Conservation (phyloP, 2,329 filamentous ascomycete species). For the Neonectria sp. region DNA sequence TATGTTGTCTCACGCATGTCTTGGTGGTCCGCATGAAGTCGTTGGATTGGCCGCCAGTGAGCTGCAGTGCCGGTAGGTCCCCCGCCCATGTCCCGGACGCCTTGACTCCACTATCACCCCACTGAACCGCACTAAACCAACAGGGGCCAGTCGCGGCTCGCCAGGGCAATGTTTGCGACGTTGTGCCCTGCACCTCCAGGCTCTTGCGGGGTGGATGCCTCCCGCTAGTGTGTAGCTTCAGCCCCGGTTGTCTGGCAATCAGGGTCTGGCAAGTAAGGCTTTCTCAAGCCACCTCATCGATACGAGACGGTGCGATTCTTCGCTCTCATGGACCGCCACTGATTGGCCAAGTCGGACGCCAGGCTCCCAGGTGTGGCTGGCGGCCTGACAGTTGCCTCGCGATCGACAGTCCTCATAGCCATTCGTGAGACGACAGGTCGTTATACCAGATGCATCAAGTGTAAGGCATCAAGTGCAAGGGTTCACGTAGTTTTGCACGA, state of each 20-base stretch:
- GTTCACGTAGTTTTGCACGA: not conserved
- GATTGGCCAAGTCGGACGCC: not conserved
- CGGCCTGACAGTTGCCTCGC: not conserved
- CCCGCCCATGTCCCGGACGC: not conserved
- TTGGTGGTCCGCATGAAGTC: not conserved
- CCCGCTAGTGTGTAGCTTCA: not conserved
- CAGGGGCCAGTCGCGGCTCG: conserved; percentile 2
- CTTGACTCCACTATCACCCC: not conserved
- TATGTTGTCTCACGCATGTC: not conserved
- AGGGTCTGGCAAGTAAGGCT: not conserved
- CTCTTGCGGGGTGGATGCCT: conserved; percentile 1
- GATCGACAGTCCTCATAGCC: not conserved
- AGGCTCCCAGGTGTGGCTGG: not conserved
- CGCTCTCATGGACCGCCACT: not conserved
- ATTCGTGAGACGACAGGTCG: not conserved
- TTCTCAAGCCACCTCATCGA: not conserved
- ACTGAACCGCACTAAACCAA: not conserved
- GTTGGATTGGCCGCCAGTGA: not conserved
- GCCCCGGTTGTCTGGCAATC: not conserved
- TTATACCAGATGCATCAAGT: not conserved
- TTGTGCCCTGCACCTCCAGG: not conserved
- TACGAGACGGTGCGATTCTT: not conserved
- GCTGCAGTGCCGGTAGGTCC: not conserved
- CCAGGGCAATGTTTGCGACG: not conserved
- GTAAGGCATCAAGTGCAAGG: not conserved